phyloP scores from a whole-genome alignment of 805 yeast species.

The Teunomyces atbi region DNA sequence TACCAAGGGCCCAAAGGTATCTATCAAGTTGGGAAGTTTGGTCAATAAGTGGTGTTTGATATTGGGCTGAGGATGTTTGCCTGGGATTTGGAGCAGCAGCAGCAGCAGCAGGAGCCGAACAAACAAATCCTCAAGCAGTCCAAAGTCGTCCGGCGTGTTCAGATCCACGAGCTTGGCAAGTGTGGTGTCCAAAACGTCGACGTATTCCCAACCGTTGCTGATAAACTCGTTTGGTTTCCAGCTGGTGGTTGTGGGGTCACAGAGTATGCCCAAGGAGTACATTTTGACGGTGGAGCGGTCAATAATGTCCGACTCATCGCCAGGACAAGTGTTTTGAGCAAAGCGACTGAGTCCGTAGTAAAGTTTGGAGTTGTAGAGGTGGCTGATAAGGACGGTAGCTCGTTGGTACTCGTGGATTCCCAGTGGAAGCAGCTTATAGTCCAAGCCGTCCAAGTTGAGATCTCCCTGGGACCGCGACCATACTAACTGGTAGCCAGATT shows the following conservation, averaged over 20 bases:
- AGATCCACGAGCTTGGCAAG: slow-evolving; percentile 20
- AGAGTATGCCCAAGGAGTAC: slow-evolving; percentile 63
- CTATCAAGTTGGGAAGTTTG: slow-evolving; percentile 32
- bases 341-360: slow-evolving; percentile 39
- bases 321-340: slow-evolving; percentile 18
- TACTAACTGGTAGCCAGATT: slow-evolving; percentile 35
- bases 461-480: slow-evolving; percentile 28
- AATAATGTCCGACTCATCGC: neutral
- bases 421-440: slow-evolving; percentile 39
- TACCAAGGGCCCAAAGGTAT: slow-evolving; percentile 50
- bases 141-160: slow-evolving; percentile 17
- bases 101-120: slow-evolving; percentile 8
- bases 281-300: slow-evolving; percentile 43
- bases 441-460: slow-evolving; percentile 31
- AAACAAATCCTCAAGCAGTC: slow-evolving; percentile 16
- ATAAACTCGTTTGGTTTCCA: slow-evolving; percentile 43
- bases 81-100: neutral
- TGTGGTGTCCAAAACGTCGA: slow-evolving; percentile 29
- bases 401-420: slow-evolving; percentile 37
- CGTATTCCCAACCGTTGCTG: slow-evolving; percentile 45
- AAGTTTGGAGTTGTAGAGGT: slow-evolving; percentile 17
- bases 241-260: slow-evolving; percentile 35
- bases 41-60: slow-evolving; percentile 42
- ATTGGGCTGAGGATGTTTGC: slow-evolving; percentile 16
- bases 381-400: slow-evolving; percentile 32